These are phyloP conservation scores for Monilinia aucupariae DNA, from an alignment of 2,329 filamentous ascomycete genomes.

Conservation along the genomic window DNA sequence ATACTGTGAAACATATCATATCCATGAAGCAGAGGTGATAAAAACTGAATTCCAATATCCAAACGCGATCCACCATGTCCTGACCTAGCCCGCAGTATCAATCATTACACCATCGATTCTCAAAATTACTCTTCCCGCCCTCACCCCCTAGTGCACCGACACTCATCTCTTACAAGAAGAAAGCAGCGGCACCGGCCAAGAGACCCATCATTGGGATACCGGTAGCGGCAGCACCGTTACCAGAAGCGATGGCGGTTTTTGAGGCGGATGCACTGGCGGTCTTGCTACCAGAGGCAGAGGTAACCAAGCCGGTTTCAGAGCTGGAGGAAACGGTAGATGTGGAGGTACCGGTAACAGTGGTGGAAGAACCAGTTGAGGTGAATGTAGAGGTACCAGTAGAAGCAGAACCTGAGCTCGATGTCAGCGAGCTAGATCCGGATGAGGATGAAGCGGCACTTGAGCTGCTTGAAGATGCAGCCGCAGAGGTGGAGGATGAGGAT, in stretches of 20 bases:
- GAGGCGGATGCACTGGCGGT: not conserved
- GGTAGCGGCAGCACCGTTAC: slow-evolving; percentile 11
- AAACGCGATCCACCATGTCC: not conserved
- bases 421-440: not conserved
- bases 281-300: not conserved
- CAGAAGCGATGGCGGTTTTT: not conserved
- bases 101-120: slow-evolving; percentile 5
- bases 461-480: not conserved
- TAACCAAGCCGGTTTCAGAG: not conserved
- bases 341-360: not conserved
- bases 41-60: slow-evolving; percentile 4
- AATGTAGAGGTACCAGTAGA: not conserved
- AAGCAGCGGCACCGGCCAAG: slow-evolving; percentile 13
- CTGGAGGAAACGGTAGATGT: not conserved
- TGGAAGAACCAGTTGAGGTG: not conserved
- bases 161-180: slow-evolving; percentile 9
- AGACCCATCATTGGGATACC: slow-evolving; percentile 15
- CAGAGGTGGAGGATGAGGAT: slow-evolving; percentile 2
- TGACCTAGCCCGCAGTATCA: not conserved
- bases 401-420: not conserved
- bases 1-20: not conserved
- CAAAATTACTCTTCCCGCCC: not conserved
- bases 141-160: not conserved
- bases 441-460: too few relatives aligned
- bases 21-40: not conserved